Evolutionary conservation across 1,139 yeast genomes (phyloP), one percentile per base, ranked within the genome.

Genomic region (Magnusiomyces ingens): DNA sequence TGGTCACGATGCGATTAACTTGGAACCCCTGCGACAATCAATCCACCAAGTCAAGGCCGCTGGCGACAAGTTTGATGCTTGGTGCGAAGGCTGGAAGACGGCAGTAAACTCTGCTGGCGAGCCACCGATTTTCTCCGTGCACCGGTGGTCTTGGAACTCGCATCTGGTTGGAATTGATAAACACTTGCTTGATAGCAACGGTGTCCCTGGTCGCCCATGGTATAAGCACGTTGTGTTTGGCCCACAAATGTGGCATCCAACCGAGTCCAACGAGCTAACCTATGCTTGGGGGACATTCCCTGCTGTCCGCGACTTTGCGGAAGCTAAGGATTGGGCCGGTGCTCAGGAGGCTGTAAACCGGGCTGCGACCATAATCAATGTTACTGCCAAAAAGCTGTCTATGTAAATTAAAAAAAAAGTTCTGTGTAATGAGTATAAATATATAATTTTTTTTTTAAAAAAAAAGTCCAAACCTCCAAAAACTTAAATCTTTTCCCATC

Each of bases 131-230:
- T 72, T 85, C 54, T 78, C 91, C 0, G 77, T 82, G 56, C 82
- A 80, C 60, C 75, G 98, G 62, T 80, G 89, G 84, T 80, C 79
- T 57, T 85, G 95, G 89, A 91, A 91, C 69, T 77, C 81, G 35
- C 80, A 81, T 57, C 70, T 89, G 64, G 69, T 80, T 17, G 69
- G 72, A 17, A 75, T 88, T 54, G 86, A 83, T 59, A 78, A 78
- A 60, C 72, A 74, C 22, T 74, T 85, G 59, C 63, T 83, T 26
- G 70, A 74, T 18, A 69, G 74, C 2, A 73, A 69, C 18, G 82
- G 84, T 1, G 65, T 78, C 10, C 77, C 78, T 3, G 66, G 71
- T 4, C 75, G 96, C 48, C 74, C 80, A 19, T 91, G 94, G 73
- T 86, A 80, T 64, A 75, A 78, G 63, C 90, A 89, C 64, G 67